These are phyloP conservation scores for Aspergillus fructus DNA, from an alignment of 2,329 filamentous ascomycete genomes.

Conservation along the genomic window DNA sequence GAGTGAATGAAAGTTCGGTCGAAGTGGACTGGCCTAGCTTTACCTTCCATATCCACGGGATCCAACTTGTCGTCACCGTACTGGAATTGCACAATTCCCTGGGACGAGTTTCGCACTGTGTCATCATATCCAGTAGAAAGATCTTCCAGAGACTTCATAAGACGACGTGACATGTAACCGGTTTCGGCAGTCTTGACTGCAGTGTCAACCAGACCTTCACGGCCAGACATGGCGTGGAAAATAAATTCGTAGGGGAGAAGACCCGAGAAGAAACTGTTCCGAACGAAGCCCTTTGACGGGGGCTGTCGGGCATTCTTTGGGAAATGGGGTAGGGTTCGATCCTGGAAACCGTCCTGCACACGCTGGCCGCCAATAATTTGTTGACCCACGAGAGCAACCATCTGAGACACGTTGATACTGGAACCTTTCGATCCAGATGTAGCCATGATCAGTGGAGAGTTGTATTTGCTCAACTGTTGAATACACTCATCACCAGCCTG, in stretches of 20 bases:
- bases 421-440: slow-evolving; percentile 96
- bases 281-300: slow-evolving; percentile 94
- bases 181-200: slow-evolving; percentile 99
- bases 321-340: slow-evolving; percentile 91
- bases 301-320: slow-evolving; percentile 88
- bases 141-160: slow-evolving; percentile 98
- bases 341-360: slow-evolving; percentile 94
- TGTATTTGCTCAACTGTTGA: slow-evolving; percentile 82
- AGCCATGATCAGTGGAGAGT: slow-evolving; percentile 94
- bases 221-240: slow-evolving; percentile 96
- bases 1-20: slow-evolving; percentile 84
- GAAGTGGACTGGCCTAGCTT: slow-evolving; percentile 88
- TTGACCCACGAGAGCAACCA: slow-evolving; percentile 96
- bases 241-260: slow-evolving; percentile 89
- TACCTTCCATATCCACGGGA: slow-evolving; percentile 96
- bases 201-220: slow-evolving; percentile 97
- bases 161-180: slow-evolving; percentile 94
- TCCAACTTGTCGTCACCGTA: slow-evolving; percentile 96
- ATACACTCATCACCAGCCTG: slow-evolving; percentile 91
- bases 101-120: slow-evolving; percentile 87
- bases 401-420: slow-evolving; percentile 97
- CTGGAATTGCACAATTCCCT: slow-evolving; percentile 91
- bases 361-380: slow-evolving; percentile 94
- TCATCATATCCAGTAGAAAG: slow-evolving; percentile 90
- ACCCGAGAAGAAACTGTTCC: slow-evolving; percentile 95